Conservation (phyloP, 2,329 filamentous ascomycete species). For the Stenocarpella maydis region DNA sequence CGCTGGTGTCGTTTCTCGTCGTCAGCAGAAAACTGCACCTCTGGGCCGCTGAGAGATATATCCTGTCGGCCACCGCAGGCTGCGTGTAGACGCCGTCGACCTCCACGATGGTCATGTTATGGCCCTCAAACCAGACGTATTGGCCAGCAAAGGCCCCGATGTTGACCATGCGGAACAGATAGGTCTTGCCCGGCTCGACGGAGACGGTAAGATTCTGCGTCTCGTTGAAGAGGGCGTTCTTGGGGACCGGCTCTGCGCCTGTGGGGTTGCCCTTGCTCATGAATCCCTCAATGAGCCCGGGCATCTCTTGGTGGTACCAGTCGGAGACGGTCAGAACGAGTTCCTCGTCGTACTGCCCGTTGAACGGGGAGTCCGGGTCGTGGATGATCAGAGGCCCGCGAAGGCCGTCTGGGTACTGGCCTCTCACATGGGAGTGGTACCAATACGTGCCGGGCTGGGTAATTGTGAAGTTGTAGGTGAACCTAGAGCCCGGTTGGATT, state of each 20-base stretch:
- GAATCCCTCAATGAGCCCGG: conserved; percentile 55
- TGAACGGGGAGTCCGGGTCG: conserved; percentile 67
- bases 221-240: conserved; percentile 77
- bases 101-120: conserved; percentile 74
- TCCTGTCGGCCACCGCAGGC: conserved; percentile 63
- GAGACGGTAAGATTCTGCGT: conserved; percentile 65
- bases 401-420: conserved; percentile 76
- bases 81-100: conserved; percentile 77
- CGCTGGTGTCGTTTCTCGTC: conserved; percentile 65
- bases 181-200: conserved; percentile 74
- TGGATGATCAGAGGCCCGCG: conserved; percentile 71
- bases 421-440: conserved; percentile 76
- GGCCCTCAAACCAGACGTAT: conserved; percentile 72
- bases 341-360: conserved; percentile 67
- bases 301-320: conserved; percentile 72
- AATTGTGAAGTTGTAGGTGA: conserved; percentile 76
- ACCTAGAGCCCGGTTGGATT: conserved; percentile 69
- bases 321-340: conserved; percentile 71
- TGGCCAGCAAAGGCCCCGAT: conserved; percentile 76
- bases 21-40: conserved; percentile 70
- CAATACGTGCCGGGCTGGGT: conserved; percentile 78
- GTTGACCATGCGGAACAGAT: conserved; percentile 76
- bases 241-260: conserved; percentile 71
- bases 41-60: conserved; percentile 75
- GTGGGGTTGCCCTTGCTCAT: conserved; percentile 63